Evolutionary conservation across 768 basidiomycete genomes (phyloP), one percentile per base, ranked within the genome.

Genomic region (Xerocomus potaroensis): DNA sequence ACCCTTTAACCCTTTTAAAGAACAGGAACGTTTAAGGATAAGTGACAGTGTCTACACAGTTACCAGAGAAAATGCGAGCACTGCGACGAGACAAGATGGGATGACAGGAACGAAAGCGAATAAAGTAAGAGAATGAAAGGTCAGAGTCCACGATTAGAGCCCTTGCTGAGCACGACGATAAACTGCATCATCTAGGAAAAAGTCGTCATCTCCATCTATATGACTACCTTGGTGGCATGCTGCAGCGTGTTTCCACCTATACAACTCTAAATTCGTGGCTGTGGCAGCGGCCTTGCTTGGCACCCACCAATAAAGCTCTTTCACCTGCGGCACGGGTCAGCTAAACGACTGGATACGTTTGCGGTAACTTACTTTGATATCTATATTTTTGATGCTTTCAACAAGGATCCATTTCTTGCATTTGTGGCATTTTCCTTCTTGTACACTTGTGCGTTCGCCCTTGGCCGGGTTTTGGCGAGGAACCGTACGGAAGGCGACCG

Each of bases 171-270:
- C 48, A 15, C 51, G 55, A 37, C 55, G 51, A 41, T 67, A 72
- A 19, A 79, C 65, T 4, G 69, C 66, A 50, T 87, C 82, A 30
- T 78, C 69, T 49, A 80, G 65, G 56, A 76, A 84, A 48, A 76
- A 69, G 59, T 82, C 77, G 44, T 69, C 58, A 49, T 87, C 83
- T 24, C 81, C 83, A 2, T 66, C 62, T 41, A 84, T 63, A 15
- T 67, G 72, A 5, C 75, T 75, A 15, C 76, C 74, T 43, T 77
- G 76, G 58, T 91, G 89, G 55, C 89, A 91, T 15, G 75, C 55
- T 1, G 85, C 85, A 23, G 88, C 89, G 57, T 91, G 89, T 64
- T 91, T 88, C 84, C 84, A 88, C 85, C 83, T 84, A 41, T 16
- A 15, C 16, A 24, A 39, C 38, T n/a, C n/a, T 55, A 43, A 59